Evolutionary conservation across 768 basidiomycete species (phyloP).

Genomic region (Tulasnella sp.): DNA sequence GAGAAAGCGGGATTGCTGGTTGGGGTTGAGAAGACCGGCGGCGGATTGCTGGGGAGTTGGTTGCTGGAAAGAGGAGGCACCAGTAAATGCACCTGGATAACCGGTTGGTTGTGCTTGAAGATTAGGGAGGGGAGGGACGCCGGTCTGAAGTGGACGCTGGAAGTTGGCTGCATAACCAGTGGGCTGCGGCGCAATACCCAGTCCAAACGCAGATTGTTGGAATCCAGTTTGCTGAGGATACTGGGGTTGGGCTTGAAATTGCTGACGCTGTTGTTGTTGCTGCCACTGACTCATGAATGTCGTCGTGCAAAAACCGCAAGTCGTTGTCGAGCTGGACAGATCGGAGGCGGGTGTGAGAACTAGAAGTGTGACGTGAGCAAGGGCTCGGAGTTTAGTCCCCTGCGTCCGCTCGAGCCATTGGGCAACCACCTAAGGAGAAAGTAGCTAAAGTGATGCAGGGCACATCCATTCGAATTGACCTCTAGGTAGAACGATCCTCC

Average conservation of each 20-base stretch:
- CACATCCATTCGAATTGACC: no score
- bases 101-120: constrained; percentile 11
- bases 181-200: constrained; percentile 41
- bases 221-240: constrained; percentile 66
- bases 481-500: no score
- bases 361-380: no score
- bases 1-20: constrained; percentile 39
- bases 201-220: constrained; percentile 29
- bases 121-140: neutral
- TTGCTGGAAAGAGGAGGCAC: constrained; percentile 12
- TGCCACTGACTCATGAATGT: no score
- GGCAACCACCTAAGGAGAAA: no score
- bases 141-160: constrained; percentile 19
- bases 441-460: no score
- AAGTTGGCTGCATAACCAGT: constrained; percentile 36
- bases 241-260: constrained; percentile 29
- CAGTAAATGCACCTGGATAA: neutral
- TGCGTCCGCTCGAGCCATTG: no score
- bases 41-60: constrained; percentile 11
- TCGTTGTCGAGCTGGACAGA: no score
- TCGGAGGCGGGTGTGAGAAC: no score
- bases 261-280: constrained; percentile 12
- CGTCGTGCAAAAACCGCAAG: no score
- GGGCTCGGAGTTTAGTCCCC: no score
- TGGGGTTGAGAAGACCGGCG: constrained; percentile 20